Evolutionary conservation across 495 filamentous ascomycete species (phyloP), one percentile per base, ranked within the genome.

Genomic region (Aspergillus panamensis): DNA sequence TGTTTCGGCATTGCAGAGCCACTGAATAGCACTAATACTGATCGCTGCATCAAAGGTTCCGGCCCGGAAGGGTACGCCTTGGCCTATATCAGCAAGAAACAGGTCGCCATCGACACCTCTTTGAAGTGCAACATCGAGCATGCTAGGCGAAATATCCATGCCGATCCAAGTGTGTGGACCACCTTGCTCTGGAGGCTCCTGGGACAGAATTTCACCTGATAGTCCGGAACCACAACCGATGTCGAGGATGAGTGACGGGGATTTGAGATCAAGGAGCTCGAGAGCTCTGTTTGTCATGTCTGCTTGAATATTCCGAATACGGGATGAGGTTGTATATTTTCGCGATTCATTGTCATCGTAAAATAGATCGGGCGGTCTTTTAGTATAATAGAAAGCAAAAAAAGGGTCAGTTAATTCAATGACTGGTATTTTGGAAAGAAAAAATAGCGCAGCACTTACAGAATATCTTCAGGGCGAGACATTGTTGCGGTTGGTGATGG

Each of bases 261-360:
- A 73, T n/a, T 80, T 67, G 37, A 97, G 88, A 68, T 86, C 78
- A 66, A 98, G 90, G 35, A 98, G 89, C 57, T 90, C 83, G 60
- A 98, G 89, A 35, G 93, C 93, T 49, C 94, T 90, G 60, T 89
- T 77, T 31, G 94, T 95, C 94, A 98, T 98, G 51, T 85, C 82
- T 13, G 91, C 87, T 73, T 98, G 94, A 69, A 98, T 94, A 61
- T 88, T 90, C 65, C 91, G 87, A 67, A 98, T 97, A 53, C 94
- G 91, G 17, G 92, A 96, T 53, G 84, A 90, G 30, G 93, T 96
- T n/a, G 95, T 98, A 77, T 98, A 98, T 78, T 96, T 93, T 69
- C 87, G 87, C 13, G 94, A 91, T 77, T 96, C 91, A 77, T 82
- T 80, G 72, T 97, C 95, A 76, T 96, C 88, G 79, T 98, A 98